These are phyloP conservation scores for Hirschioporus abietinus DNA, from an alignment of 768 basidiomycete species.

Conservation along the genomic window DNA sequence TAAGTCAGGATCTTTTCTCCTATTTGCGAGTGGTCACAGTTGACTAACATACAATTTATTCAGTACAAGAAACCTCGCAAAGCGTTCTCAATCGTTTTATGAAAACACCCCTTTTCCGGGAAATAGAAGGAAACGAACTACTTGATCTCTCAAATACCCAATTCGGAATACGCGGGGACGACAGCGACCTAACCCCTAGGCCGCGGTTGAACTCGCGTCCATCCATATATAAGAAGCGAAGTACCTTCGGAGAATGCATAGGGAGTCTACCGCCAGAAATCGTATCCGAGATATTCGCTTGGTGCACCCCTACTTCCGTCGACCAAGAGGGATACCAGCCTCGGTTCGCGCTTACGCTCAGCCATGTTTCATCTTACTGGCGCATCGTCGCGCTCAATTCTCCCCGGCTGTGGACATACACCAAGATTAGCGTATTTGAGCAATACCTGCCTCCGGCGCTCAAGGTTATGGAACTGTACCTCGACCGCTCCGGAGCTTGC, in stretches of 20 bases:
- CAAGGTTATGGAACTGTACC: not conserved
- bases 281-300: not conserved
- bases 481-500: not conserved
- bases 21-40: not conserved
- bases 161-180: not conserved
- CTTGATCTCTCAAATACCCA: not conserved
- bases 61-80: not conserved
- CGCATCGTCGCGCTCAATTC: constrained; percentile 6
- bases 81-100: not conserved
- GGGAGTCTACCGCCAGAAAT: not conserved
- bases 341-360: not conserved
- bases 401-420: constrained; percentile 7
- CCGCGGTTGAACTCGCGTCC: not conserved
- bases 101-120: not conserved
- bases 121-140: not conserved
- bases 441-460: not conserved
- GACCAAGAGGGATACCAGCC: not conserved
- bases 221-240: not conserved
- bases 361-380: constrained; percentile 10
- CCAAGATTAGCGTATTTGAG: not conserved
- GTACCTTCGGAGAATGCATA: not conserved
- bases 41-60: not conserved
- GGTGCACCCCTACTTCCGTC: not conserved
- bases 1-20: not conserved
- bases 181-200: not conserved